These are phyloP conservation scores for Backusella parvicylindrica DNA, from an alignment of 192 early-diverging fungal genomes.

Conservation along the genomic window DNA sequence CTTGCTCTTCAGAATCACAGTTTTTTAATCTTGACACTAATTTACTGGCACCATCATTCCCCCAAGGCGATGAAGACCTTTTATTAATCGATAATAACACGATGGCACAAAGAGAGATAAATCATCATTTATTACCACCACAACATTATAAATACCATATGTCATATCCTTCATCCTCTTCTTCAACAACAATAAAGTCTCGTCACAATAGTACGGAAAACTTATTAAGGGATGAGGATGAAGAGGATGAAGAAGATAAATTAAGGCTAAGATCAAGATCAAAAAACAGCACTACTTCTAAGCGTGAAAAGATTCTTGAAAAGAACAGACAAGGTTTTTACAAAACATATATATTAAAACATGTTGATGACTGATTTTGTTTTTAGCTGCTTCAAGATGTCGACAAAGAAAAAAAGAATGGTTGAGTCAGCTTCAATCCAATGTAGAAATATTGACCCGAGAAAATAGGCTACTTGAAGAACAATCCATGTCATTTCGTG, in stretches of 20 bases:
- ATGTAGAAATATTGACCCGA: not conserved
- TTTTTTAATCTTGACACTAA: not conserved
- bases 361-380: not conserved
- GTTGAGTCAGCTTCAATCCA: not conserved
- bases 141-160: not conserved
- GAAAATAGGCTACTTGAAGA: not conserved
- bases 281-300: not conserved
- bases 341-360: not conserved
- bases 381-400: slow-evolving; percentile 29
- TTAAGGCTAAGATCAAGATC: not conserved
- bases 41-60: not conserved
- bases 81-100: not conserved
- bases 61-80: not conserved
- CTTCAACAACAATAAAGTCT: not conserved
- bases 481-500: not conserved
- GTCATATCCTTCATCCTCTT: not conserved
- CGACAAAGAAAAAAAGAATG: slow-evolving; percentile 6
- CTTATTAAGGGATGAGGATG: not conserved
- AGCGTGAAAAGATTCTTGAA: not conserved
- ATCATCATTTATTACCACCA: not conserved
- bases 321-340: not conserved
- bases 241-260: not conserved
- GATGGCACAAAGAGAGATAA: not conserved
- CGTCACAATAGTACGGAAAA: not conserved
- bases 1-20: not conserved